Evolutionary conservation across 495 filamentous ascomycete species (phyloP), one percentile per base, ranked within the genome.

Genomic region (Tricharina praecox): DNA sequence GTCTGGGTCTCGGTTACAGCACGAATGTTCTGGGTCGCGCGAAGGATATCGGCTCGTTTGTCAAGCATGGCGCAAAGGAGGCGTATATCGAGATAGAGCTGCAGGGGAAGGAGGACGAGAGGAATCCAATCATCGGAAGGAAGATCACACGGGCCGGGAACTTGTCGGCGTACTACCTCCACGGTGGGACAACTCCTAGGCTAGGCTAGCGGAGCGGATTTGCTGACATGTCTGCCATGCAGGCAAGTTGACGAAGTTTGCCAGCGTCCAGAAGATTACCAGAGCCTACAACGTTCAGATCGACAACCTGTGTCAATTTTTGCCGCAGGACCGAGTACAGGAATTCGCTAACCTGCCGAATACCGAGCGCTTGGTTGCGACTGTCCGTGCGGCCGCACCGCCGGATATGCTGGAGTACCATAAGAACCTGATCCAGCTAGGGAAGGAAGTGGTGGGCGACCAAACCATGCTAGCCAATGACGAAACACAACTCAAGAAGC

Each of bases 291-390:
- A 76, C 19, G 95, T 96, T 28, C 92, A 96, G 63, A 80, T 96
- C 58, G 90, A 96, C 64, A 99, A 99, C 54, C 70, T 96, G 2
- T 99, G 90, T 61, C 90, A 96, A 64, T 99, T 99, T 55, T 70
- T 99, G 28, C 90, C 90, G 0, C 90, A 99, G 62, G 90, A 99
- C 60, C 82, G 85, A 56, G 92, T 99, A 4, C 83, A 84, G 20
- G 86, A 94, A 51, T 99, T 99, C 59, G 84, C 90, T 8, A 81
- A 73, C 11, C 70, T 95, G 51, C 80, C 76, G 4, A 81, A 85
- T 0, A 67, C 86, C n/a, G 81, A 92, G n/a, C 70, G 94, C 15
- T 71, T 99, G 2, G 67, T 73, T 32, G 80, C 86, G 40, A 99
- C 90, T 0, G 78, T 90, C 49, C 72, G 82, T 55, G 90, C 90